These are phyloP conservation scores for Fraxinus albicans DNA, from an alignment of 305 asterid genomes.

Conservation along the genomic window DNA sequence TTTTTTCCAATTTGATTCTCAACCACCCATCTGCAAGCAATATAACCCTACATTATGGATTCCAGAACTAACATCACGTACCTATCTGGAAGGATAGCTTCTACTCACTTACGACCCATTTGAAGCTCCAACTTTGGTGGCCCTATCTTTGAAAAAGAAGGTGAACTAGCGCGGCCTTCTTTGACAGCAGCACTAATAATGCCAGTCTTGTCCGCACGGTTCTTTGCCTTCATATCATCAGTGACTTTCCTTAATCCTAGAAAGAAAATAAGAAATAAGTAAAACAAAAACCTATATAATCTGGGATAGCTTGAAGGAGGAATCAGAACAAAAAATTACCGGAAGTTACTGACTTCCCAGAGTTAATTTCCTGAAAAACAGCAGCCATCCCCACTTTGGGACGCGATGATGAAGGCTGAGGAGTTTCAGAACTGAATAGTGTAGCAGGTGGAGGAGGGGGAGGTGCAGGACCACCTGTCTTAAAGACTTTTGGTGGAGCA, in stretches of 20 bases:
- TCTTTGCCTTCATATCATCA: slow-evolving; percentile 92
- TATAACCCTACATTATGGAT: slow-evolving; percentile 21
- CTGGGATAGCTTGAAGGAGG: neutral
- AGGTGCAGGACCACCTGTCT: slow-evolving; percentile 69
- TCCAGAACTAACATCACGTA: slow-evolving; percentile 18
- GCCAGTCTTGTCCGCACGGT: slow-evolving; percentile 73
- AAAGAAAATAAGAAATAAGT: neutral
- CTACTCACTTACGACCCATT: slow-evolving; percentile 99
- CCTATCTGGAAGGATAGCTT: slow-evolving; percentile 4
- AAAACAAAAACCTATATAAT: slow-evolving; percentile 4
- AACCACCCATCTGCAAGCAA: slow-evolving; percentile 80
- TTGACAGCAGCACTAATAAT: slow-evolving; percentile 59
- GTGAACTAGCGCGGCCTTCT: slow-evolving; percentile 45
- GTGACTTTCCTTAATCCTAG: slow-evolving; percentile 92
- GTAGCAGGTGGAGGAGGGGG: slow-evolving; percentile 95
- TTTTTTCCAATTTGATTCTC: slow-evolving; percentile 89
- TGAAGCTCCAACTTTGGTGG: slow-evolving; percentile 96
- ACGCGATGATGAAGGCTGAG: slow-evolving; percentile 70
- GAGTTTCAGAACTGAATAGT: slow-evolving; percentile 64
- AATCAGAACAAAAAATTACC: slow-evolving; percentile 42
- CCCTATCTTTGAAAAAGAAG: slow-evolving; percentile 68
- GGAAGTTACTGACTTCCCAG: slow-evolving; percentile 73
- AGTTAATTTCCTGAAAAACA: slow-evolving; percentile 79
- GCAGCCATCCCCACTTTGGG: slow-evolving; percentile 96
- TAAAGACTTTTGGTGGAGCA: slow-evolving; percentile 57